These are phyloP conservation scores for Nicotiana tomentosiformis DNA, from an alignment of 257 asterid species.

Conservation along the genomic window DNA sequence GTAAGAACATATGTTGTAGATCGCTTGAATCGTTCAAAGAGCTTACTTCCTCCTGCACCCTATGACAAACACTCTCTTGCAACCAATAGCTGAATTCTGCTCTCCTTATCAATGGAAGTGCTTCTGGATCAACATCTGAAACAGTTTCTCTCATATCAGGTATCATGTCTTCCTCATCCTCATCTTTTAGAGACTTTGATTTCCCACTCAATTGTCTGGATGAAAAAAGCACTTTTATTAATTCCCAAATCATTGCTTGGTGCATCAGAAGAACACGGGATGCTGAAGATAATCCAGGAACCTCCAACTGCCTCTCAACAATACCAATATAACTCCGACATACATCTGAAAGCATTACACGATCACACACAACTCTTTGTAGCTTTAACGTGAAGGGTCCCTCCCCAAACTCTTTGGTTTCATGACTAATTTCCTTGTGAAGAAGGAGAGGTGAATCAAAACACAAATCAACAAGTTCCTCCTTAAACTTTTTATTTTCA, in stretches of 20 bases:
- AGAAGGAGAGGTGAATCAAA: conserved; percentile 72
- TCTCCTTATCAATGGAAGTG: conserved; percentile 75
- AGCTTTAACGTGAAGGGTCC: conserved; percentile 59
- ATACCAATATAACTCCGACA: conserved; percentile 76
- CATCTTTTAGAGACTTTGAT: conserved; percentile 41
- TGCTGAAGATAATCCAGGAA: conserved; percentile 49
- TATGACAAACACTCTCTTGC: conserved; percentile 87
- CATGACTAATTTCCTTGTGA: conserved; percentile 70
- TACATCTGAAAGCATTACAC: conserved; percentile 60
- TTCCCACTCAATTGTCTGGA: conserved; percentile 43
- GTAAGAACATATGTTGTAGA: conserved; percentile 79
- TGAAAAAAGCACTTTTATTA: conserved; percentile 85
- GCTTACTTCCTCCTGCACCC: conserved; percentile 85
- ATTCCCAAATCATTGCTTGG: conserved; percentile 91
- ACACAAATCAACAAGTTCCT: conserved; percentile 65
- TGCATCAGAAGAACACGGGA: conserved; percentile 74
- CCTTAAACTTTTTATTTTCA: conserved; percentile 47
- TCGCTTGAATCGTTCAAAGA: conserved; percentile 55
- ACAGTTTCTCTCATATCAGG: conserved; percentile 48
- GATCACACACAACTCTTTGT: conserved; percentile 67
- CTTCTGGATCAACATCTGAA: conserved; percentile 63
- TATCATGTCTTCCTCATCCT: conserved; percentile 79
- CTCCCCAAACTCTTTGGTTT: conserved; percentile 46
- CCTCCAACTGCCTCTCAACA: conserved; percentile 79
- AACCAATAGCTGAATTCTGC: conserved; percentile 93